Evolutionary conservation across 2,329 filamentous ascomycete species (phyloP).

Genomic region (Xylariaceae sp.): DNA sequence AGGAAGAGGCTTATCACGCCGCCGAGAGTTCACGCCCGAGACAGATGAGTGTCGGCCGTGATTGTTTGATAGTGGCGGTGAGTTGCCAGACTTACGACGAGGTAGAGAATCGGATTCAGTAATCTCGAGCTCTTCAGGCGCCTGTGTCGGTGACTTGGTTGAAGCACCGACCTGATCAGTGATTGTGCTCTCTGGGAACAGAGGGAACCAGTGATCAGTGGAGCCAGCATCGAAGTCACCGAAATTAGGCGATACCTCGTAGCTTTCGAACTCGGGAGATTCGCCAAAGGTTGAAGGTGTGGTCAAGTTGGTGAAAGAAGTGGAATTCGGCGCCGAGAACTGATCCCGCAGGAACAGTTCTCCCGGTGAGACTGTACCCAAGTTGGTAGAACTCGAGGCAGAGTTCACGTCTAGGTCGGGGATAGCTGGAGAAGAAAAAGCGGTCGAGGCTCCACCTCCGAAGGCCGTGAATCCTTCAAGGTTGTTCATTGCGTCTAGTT

Average conservation of each 20-base stretch:
- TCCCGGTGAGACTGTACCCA: conserved; percentile 82
- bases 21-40: conserved; percentile 74
- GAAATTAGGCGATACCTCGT: conserved; percentile 81
- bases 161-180: conserved; percentile 36
- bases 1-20: conserved; percentile 81
- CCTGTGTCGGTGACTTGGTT: conserved; percentile 52
- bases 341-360: conserved; percentile 76
- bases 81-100: conserved; percentile 57
- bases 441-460: conserved; percentile 56
- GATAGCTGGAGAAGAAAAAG: conserved; percentile 61
- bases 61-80: conserved; percentile 51
- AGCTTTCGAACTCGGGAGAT: conserved; percentile 77
- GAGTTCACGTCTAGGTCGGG: conserved; percentile 58
- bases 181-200: conserved; percentile 64
- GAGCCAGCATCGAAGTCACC: conserved; percentile 62
- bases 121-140: conserved; percentile 58
- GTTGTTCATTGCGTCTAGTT: conserved; percentile 60
- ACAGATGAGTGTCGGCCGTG: conserved; percentile 69
- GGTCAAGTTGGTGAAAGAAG: conserved; percentile 82
- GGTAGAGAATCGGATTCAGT: conserved; percentile 49
- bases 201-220: conserved; percentile 70
- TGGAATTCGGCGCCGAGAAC: conserved; percentile 81
- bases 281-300: conserved; percentile 81
- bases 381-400: conserved; percentile 58
- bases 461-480: conserved; percentile 65